phyloP scores from a whole-genome alignment of 108 stramenopile genomes.

The Discostella pseudostelligera region DNA sequence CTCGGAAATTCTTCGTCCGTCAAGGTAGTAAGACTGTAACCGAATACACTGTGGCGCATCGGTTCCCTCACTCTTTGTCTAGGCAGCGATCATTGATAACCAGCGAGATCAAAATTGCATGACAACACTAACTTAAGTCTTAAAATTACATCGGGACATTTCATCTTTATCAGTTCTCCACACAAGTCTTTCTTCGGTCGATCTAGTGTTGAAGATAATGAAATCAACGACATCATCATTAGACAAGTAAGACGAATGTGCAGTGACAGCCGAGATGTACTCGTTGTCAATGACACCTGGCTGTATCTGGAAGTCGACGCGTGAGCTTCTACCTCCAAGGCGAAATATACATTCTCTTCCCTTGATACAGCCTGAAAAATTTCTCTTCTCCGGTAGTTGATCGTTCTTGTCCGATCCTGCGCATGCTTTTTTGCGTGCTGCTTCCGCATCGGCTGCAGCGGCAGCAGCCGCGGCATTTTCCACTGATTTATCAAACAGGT shows the following conservation, averaged over 20 bases:
- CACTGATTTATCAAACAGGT: slow-evolving; percentile 37
- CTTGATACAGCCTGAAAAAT: slow-evolving; percentile 44
- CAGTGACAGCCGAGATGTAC: slow-evolving; percentile 73
- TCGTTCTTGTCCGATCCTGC: slow-evolving; percentile 11
- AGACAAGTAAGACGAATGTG: slow-evolving; percentile 64
- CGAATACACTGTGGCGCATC: slow-evolving; percentile 70
- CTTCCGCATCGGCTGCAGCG: slow-evolving; percentile 44
- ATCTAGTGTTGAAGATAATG: slow-evolving; percentile 45
- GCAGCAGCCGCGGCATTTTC: slow-evolving; percentile 43
- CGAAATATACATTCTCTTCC: slow-evolving; percentile 47
- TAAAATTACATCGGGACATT: background rate
- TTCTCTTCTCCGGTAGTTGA: slow-evolving; percentile 6
- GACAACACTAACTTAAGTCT: slow-evolving; percentile 2
- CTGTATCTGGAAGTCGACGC: slow-evolving; percentile 73
- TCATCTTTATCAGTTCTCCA: too few relatives aligned
- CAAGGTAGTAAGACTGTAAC: slow-evolving; percentile 28
- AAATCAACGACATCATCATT: slow-evolving; percentile 73
- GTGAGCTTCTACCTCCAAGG: slow-evolving; percentile 57
- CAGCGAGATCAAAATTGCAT: slow-evolving; percentile 34
- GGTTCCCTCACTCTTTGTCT: slow-evolving; percentile 75
- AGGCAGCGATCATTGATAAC: slow-evolving; percentile 71
- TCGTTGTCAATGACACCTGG: slow-evolving; percentile 78
- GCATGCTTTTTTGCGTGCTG: slow-evolving; percentile 27
- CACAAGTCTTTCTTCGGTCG: slow-evolving; percentile 1
- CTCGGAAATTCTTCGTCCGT: slow-evolving; percentile 41